These are phyloP conservation scores for Sequoiadendron giganteum DNA, from an alignment of 75 land plant species.

Conservation along the genomic window DNA sequence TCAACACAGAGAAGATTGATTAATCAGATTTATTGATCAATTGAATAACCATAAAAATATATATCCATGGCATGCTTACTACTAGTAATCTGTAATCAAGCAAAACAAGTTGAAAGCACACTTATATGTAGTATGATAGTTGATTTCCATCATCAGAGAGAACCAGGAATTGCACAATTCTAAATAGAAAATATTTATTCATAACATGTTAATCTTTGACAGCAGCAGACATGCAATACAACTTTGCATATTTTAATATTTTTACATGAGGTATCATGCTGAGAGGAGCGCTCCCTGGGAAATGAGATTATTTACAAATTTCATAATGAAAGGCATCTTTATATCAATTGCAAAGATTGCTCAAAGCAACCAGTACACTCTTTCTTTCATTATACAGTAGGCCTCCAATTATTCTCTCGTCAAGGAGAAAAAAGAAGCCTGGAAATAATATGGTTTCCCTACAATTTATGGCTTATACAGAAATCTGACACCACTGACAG, in stretches of 20 bases:
- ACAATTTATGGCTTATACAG: conserved; percentile 14
- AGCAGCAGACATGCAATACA: conserved; percentile 11
- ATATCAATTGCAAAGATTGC: conserved; percentile 12
- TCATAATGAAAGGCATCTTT: conserved; percentile 9
- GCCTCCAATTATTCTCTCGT: conserved; percentile 7
- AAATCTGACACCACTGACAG: neutral
- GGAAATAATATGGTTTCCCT: conserved; percentile 8
- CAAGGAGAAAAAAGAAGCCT: conserved; percentile 3
- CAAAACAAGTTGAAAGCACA: neutral
- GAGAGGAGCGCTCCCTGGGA: neutral
- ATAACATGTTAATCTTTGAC: conserved; percentile 5
- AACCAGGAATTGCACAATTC: neutral
- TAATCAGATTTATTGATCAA: too few relatives aligned
- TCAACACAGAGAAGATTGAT: too few relatives aligned
- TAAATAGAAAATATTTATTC: neutral
- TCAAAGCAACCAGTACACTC: conserved; percentile 8
- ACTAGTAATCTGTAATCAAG: neutral
- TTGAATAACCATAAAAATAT: neutral
- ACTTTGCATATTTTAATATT: conserved; percentile 7
- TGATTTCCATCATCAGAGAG: neutral
- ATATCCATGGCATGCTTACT: neutral
- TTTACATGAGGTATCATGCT: conserved; percentile 1
- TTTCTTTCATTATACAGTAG: conserved; percentile 4
- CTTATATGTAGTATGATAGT: neutral
- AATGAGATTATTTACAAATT: conserved; percentile 11